Evolutionary conservation across 805 yeast species (phyloP).

Genomic region (Hemisphaericaspora nanyangensis): DNA sequence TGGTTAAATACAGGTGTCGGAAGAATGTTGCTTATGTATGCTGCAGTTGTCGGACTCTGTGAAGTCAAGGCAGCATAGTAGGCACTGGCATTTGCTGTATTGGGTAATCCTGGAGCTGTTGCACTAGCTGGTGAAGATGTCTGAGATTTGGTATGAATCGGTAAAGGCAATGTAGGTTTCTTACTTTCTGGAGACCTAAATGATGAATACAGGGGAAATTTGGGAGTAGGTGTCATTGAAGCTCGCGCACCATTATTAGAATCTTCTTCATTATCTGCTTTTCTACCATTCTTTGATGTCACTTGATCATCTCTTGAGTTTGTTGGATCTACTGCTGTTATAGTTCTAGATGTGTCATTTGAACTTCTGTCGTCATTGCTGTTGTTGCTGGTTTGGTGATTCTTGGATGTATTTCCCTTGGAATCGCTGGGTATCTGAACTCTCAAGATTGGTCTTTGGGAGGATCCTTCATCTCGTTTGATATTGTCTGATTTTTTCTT

Average conservation of each 20-base stretch:
- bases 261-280: conserved; percentile 1
- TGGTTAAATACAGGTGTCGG: conserved; percentile 36
- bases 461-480: conserved; percentile 5
- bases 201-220: conserved; percentile 16
- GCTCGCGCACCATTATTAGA: conserved; percentile 8
- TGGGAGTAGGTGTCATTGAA: conserved; percentile 3
- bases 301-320: conserved; percentile 5
- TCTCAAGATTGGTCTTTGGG: conserved; percentile 54
- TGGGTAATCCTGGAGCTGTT: conserved; percentile 36
- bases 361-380: conserved; percentile 6
- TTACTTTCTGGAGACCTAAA: conserved; percentile 28
- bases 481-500: conserved; percentile 4
- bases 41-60: conserved; percentile 2
- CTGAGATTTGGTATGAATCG: conserved; percentile 34
- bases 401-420: conserved; percentile 12
- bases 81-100: background rate
- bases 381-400: background rate
- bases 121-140: conserved; percentile 38
- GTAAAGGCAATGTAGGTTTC: conserved; percentile 29
- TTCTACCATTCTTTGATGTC: background rate
- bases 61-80: conserved; percentile 14
- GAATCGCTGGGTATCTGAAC: conserved; percentile 61
- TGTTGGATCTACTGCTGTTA: conserved; percentile 38
- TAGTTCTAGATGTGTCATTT: conserved; percentile 40
- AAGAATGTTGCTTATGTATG: conserved; percentile 10